Base-by-base conservation (phyloP, 2,329 filamentous ascomycete genomes). In the Trichoderma asperellum region DNA sequence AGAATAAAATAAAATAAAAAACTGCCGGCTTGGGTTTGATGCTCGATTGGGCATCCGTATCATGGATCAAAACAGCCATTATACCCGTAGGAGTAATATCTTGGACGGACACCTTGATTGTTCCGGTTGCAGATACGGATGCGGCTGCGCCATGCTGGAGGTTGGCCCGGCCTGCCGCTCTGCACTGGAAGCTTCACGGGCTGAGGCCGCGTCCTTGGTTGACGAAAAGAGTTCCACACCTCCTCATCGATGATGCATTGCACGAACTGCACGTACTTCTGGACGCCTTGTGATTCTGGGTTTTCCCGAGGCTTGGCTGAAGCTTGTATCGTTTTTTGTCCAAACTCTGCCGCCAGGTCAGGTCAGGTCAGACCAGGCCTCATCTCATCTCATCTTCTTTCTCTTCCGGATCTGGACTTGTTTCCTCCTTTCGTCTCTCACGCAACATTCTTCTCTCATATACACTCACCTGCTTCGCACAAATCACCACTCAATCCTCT, bases 21-120 rank as follows among this genome's bases (percentile, higher is more conserved):
- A 63, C 43, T 63, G 60, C 60, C 60, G 60, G 40, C 40, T 43
- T 18, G 40, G 8, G n/a, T 43, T 43, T 43, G 63, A 56, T 66
- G 18, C 63, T 66, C 63, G 21, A 58, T 66, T 55, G 53, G 52
- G 63, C 63, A 32, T 27, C 29, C 63, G 55, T 34, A 37, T 59
- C 63, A 40, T 67, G 63, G 63, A 67, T n/a, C 40, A 14, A 29
- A 18, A 29, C 35, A 56, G 47, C 27, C 63, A 37, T 66, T 58
- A 66, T 59, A 49, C 63, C 63, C 63, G 63, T 66, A 58, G 37
- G 29, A 52, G 63, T 66, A 66, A 66, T 66, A 66, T 47, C 16
- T 52, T 47, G 29, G 18, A 16, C 40, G 56, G 18, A 53, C 43
- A 24, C 37, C n/a, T 56, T 37, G 27, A 40, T 29, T 56, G 61